Evolutionary conservation across 2,329 filamentous ascomycete species (phyloP).

Genomic region (Hymenoscyphus albidus): DNA sequence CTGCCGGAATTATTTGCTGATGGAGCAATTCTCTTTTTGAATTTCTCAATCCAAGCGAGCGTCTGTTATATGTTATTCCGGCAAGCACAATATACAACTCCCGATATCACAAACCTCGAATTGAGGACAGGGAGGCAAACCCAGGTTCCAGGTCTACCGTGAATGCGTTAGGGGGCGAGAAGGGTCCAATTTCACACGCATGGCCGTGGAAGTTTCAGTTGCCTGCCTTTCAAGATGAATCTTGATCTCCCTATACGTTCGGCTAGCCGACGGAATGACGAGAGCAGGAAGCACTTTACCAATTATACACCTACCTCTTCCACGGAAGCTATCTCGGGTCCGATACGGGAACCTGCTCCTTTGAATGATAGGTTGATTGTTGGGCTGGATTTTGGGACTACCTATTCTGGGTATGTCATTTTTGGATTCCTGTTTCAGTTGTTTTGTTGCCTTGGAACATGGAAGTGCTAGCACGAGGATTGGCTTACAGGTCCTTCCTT

Average conservation of each 20-base stretch:
- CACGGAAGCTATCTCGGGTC: conserved; percentile 60
- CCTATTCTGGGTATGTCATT: conserved; percentile 67
- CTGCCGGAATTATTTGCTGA: neutral
- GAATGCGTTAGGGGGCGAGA: neutral
- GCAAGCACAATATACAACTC: too few species aligned
- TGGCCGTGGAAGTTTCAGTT: conserved; percentile 8
- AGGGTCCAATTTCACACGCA: conserved; percentile 3
- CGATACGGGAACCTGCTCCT: conserved; percentile 50
- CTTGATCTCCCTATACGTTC: conserved; percentile 33
- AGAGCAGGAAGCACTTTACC: conserved; percentile 32
- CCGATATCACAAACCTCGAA: too few species aligned
- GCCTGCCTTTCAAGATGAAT: conserved; percentile 28
- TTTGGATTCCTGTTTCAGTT: neutral
- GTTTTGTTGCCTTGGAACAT: neutral
- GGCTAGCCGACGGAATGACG: conserved; percentile 31
- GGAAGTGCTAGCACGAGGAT: neutral
- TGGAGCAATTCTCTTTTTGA: neutral
- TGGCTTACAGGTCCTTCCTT: neutral
- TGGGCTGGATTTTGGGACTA: conserved; percentile 81
- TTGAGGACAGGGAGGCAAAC: neutral
- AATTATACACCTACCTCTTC: conserved; percentile 51
- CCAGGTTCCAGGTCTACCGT: too few species aligned
- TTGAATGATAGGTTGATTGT: conserved; percentile 66
- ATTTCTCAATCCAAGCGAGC: too few species aligned
- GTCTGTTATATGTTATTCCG: too few species aligned